Conservation (phyloP, 768 basidiomycete species). For the Gautieria morchelliformis region DNA sequence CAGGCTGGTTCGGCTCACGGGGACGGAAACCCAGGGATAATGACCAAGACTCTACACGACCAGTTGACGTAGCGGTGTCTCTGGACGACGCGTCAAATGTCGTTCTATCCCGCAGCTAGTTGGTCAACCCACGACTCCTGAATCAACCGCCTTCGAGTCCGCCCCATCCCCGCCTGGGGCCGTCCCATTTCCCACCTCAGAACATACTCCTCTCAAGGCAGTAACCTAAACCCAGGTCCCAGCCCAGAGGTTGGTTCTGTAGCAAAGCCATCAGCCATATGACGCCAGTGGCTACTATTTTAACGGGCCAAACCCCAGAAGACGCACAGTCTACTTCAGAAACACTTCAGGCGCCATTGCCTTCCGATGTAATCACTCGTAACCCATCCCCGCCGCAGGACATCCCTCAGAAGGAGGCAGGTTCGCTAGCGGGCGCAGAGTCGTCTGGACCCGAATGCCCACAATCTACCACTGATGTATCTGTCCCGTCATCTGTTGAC, state of each 20-base stretch:
- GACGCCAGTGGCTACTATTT: not conserved
- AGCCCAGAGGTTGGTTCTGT: not conserved
- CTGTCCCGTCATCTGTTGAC: slow-evolving; percentile 19
- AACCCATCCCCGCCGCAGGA: not conserved
- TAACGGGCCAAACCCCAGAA: not conserved
- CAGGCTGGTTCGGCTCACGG: not conserved
- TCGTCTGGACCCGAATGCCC: not conserved
- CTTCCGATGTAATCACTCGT: not conserved
- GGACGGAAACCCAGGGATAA: not conserved
- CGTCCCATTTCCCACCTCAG: not conserved
- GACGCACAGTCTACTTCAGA: not conserved
- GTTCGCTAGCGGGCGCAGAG: not conserved
- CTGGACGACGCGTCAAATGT: not conserved
- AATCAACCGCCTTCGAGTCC: not conserved
- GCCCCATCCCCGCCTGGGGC: not conserved
- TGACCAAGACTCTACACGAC: not conserved
- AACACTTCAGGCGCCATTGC: not conserved
- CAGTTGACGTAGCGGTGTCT: not conserved
- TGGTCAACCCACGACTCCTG: not conserved
- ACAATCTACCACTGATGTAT: not conserved
- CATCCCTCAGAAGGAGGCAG: not conserved
- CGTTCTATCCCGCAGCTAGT: not conserved
- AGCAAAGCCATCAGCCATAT: not conserved
- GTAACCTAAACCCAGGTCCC: not conserved
- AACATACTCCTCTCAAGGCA: no score